Evolutionary conservation across 2,329 filamentous ascomycete species (phyloP), one percentile per base, ranked within the genome.

Genomic region (Beauveria sp.): DNA sequence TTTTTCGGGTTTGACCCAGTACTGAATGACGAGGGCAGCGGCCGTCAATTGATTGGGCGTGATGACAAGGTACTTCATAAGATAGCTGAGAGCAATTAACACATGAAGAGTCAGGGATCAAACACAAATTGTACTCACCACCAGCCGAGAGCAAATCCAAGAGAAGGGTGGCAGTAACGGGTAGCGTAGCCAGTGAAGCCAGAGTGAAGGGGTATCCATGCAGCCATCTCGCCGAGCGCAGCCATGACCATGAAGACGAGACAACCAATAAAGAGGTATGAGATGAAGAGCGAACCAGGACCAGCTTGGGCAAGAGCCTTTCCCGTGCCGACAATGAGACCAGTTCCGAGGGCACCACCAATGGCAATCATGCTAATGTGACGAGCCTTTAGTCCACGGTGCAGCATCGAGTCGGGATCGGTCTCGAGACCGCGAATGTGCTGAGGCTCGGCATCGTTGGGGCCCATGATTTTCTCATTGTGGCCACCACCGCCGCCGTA

Each of bases 21-120:
- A 92, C 66, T 88, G 84, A 62, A 96, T 88, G 61, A 93, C 88
- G 43, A 96, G 75, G 5, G 89, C 84, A n/a, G 83, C 84, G 30
- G 91, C 91, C 1, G 90, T 94, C 44, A 96, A 77, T 71, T 96
- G 90, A 69, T 94, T 94, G 1, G 91, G 90, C 1, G 89, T 92
- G 55, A 90, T 83, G 68, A 96, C 92, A 71, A 94, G 90, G 72
- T 94, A 94, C 84, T 92, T 82, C 75, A 86, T 82, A 82, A 84
- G 90, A 66, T 81, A 81, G 47, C 79, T 59, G 28, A 6, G 34
- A 18, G 24, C 7, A 20, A 54, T 70, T 50, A 70, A 65, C 12
- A 10, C 26, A 26, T 24, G 24, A 9, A 30, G 18, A 30, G 18
- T 9, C 22, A 28, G n/a, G 56, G 16, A 43, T 26, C 5, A 24